These are phyloP conservation scores for Osmanthus fragrans DNA, from an alignment of 257 asterid genomes.

Conservation along the genomic window DNA sequence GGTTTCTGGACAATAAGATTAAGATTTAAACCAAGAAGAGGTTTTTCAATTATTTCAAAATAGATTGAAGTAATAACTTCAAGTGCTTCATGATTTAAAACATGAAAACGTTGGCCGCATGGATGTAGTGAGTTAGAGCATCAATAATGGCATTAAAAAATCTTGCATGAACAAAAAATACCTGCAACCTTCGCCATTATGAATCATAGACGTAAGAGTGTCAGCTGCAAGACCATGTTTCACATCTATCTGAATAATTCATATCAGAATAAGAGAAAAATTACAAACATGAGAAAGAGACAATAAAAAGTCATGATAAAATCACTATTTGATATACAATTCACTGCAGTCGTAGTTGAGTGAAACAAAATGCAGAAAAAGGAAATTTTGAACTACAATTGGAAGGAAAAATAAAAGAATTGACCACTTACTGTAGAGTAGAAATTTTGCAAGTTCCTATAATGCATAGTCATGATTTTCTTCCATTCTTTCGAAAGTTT, in stretches of 20 bases:
- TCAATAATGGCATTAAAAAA: background rate
- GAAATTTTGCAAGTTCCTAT: background rate
- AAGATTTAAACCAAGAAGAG: background rate
- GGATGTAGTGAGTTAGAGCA: constrained; percentile 1
- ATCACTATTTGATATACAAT: background rate
- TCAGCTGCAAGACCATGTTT: constrained; percentile 81
- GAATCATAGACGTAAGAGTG: constrained; percentile 68
- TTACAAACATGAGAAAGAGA: constrained; percentile 1
- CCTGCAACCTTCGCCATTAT: constrained; percentile 81
- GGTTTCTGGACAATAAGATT: background rate
- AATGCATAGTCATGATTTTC: constrained; percentile 1
- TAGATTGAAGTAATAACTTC: constrained; percentile 1
- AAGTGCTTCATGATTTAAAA: background rate
- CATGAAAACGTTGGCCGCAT: background rate
- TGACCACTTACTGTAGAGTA: background rate
- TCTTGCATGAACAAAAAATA: constrained; percentile 17
- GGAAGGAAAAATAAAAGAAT: background rate
- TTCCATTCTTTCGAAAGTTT: background rate
- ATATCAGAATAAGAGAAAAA: constrained; percentile 15
- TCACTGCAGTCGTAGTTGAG: background rate
- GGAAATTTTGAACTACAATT: background rate
- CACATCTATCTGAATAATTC: constrained; percentile 58
- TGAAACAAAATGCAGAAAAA: constrained; percentile 6
- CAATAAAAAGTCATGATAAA: constrained; percentile 5
- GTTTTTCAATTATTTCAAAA: background rate